Evolutionary conservation across 768 basidiomycete species (phyloP), one percentile per base, ranked within the genome.

Genomic region (Leccinum longicurvipes): DNA sequence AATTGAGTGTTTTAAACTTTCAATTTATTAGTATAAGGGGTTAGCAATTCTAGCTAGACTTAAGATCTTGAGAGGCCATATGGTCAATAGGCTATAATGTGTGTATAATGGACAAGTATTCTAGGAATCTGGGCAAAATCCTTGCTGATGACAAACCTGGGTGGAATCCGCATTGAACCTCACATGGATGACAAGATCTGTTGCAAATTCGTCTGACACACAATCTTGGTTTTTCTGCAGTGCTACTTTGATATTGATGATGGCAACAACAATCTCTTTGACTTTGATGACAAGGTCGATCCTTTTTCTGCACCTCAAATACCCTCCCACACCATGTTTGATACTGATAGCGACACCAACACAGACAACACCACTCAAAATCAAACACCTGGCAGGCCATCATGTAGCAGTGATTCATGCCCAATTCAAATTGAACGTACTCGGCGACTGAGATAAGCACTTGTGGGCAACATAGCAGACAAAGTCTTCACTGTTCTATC

Each of bases 201-300:
- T 32, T 1, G 2, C 6, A 6, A 15, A 32, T 32, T 6, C 14
- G 6, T 15, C 15, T 4, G 2, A 32, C 32, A 32, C 15, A 32
- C 32, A 15, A 15, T 32, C 32, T 5, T 91, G 89, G 0, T 32
- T 32, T 32, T 32, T 32, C 6, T 32, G 32, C 32, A 32, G 5
- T 32, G 32, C 28, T 11, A 36, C 34, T 36, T 15, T 4, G 34
- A 39, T 39, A 39, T 39, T 17, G n/a, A 39, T 9, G 36, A 39
- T 11, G 11, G 9, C 36, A 17, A 39, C n/a, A 17, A 39, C 36
- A 39, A 39, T 39, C n/a, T 39, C 6, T 39, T 39, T 11, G 36
- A 39, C 36, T 39, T 39, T 39, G 36, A 39, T 39, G 36, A 39
- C 9, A 17, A 39, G n/a, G 36, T 17, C 17, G 36, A 39, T 6